Percentiles rank a stretch among this genome's conserved stretches.
Conservation (phyloP, 768 basidiomycete species). For the Lepiota brunneoincarnata region DNA sequence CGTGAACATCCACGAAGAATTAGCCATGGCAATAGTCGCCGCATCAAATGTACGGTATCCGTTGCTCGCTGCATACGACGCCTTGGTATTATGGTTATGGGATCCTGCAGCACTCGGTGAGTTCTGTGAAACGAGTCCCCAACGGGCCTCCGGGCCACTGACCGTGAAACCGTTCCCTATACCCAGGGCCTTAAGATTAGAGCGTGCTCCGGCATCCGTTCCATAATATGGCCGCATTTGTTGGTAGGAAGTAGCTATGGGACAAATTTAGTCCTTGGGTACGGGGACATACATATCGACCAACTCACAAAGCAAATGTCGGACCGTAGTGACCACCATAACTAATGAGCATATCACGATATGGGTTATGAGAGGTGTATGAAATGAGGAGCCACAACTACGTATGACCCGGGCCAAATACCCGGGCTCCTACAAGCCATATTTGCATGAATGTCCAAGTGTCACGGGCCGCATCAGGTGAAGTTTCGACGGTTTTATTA, state of each 20-base stretch:
- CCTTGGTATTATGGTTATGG: constrained; percentile 55
- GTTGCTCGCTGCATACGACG: constrained; percentile 55
- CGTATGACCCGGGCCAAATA: constrained; percentile 62
- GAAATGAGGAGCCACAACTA: constrained; percentile 2
- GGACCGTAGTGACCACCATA: constrained; percentile 76
- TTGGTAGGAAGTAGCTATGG: constrained; percentile 49
- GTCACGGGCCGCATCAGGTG: constrained; percentile 50
- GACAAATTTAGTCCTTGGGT: not conserved
- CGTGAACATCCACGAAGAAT: constrained; percentile 49
- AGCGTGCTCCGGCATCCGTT: constrained; percentile 38
- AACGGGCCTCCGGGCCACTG: constrained; percentile 11
- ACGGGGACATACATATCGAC: not conserved
- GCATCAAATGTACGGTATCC: constrained; percentile 49
- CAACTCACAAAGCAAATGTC: constrained; percentile 50
- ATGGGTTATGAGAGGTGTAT: no score
- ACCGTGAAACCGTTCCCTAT: constrained; percentile 64
- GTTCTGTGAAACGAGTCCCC: not conserved
- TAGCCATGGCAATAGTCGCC: constrained; percentile 38
- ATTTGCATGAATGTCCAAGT: constrained; percentile 65
- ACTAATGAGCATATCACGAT: constrained; percentile 23
- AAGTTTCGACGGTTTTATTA: constrained; percentile 44
- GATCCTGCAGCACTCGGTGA: constrained; percentile 24
- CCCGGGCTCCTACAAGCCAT: constrained; percentile 51
- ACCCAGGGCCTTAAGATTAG: constrained; percentile 64
- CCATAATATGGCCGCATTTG: constrained; percentile 55